Base-by-base conservation (phyloP, 192 early-diverging fungal genomes). In the Linnemannia schmuckeri region DNA sequence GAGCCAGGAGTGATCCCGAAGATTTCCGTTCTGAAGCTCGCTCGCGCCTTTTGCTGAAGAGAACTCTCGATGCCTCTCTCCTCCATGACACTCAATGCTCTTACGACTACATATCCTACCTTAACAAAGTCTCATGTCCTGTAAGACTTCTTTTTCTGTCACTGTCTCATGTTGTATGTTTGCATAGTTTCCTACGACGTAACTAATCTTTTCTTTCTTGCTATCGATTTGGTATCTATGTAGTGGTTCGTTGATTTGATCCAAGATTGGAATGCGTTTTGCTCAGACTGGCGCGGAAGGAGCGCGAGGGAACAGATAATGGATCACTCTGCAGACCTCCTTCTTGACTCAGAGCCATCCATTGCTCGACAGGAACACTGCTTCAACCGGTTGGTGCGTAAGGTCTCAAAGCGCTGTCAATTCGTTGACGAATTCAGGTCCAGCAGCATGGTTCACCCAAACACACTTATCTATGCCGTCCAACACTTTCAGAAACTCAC, bases 361-460 rank as follows among this genome's bases (percentile, higher is more conserved):
- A 40, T 70, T 30, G 63, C 52, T 37, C 79, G 76, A 13, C 79
- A 81, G 35, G 80, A 81, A 33, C 80, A 81, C 41, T 75, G 85
- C 76, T 87, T 87, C 57, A 87, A 87, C 15, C 85, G 80, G 0
- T 40, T 87, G 2, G 57, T 87, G 22, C 80, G 85, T 20, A 87
- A 81, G 13, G 70, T 87, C 0, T 61, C 85, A 8, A 75, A 63
- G 30, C 75, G 85, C 42, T 87, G 79, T 47, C 54, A 3, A 4
- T 77, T 52, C 15, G 76, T 81, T n/a, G 85, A 87, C 7, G 85
- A 78, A 13, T 81, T 81, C 33, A 72, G 63, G 30, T 81, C 85
- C 3, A 74, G 79, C 2, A 37, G 66, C 40, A 76, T 81, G 79
- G 41, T 87, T 22, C 76, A 78, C 12, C n/a, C 75, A n/a, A 66